Base-by-base conservation (phyloP, 1,284 basidiomycete species). In the Puccinia coronata region DNA sequence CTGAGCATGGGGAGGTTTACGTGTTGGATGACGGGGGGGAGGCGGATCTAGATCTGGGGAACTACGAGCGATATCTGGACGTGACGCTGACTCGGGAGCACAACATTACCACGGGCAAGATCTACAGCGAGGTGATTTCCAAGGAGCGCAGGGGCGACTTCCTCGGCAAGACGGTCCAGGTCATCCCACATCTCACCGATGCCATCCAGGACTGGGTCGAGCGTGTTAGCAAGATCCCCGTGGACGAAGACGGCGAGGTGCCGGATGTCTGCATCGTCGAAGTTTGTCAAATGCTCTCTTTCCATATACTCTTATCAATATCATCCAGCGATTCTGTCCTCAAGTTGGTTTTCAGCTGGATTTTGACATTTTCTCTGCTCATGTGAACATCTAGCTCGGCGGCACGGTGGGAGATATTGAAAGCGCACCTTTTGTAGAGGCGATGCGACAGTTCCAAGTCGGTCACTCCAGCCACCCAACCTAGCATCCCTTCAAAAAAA, bases 171-270 rank as follows among this genome's bases (percentile, higher is more conserved):
- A 98, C 97, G 0, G 96, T 99, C 6, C 88, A 98, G 91, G 98
- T 99, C 84, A 94, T 99, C 11, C 96, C 96, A 12, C 96, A 99
- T 87, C 89, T 99, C 78, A 98, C 96, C 67, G 95, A 93, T 86
- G 96, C 94, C 28, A 96, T 99, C 83, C 96, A 99, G 89, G 95
- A 99, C 86, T 99, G 97, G 96, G 95, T 99, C 83, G 92, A 98
- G 87, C 91, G 94, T 71, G 95, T 99, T 14, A 92, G 95, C 14
- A 93, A 93, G 87, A 91, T 95, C 41, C 96, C 96, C 0, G 95
- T 96, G 0, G 96, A 99, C 85, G 94, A 96, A 84, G 95, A 95
- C 39, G 94, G 91, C 57, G 92, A 96, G 86, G 91, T 92, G 85
- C 96, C 96, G 0, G 96, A 99, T 86, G 92, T 99, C 69, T 99